phyloP scores from a whole-genome alignment of 257 asterid species.

The Cinchona pubescens region DNA sequence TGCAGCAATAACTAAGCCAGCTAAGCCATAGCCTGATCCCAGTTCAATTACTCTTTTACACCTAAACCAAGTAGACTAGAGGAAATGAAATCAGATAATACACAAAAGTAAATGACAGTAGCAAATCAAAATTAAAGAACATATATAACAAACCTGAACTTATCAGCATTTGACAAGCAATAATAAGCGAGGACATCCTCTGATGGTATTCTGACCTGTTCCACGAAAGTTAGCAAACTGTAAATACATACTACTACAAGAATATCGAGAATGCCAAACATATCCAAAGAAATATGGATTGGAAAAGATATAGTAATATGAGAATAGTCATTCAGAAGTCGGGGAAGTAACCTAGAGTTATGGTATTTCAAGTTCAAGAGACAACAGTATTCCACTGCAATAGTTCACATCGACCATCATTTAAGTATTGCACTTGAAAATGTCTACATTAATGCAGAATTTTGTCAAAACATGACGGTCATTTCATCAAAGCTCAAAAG shows the following conservation, averaged over 20 bases:
- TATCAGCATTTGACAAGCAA: slow-evolving; percentile 52
- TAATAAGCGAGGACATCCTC: slow-evolving; percentile 88
- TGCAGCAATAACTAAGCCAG: slow-evolving; percentile 75
- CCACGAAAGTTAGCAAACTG: slow-evolving; percentile 21
- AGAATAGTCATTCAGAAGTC: not conserved
- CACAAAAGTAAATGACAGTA: not conserved
- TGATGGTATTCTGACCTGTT: slow-evolving; percentile 97
- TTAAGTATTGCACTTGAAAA: not conserved
- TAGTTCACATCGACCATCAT: not conserved
- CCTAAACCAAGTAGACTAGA: slow-evolving; percentile 34
- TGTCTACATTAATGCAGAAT: not conserved
- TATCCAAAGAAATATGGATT: not conserved
- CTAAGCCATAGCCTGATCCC: slow-evolving; percentile 93
- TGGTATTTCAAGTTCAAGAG: not conserved
- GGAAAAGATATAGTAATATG: not conserved
- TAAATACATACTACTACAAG: not conserved
- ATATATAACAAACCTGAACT: slow-evolving; percentile 52
- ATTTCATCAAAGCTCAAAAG: not conserved
- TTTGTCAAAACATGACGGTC: not conserved
- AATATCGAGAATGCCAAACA: slow-evolving; percentile 5
- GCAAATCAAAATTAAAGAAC: not conserved
- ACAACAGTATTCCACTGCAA: not conserved
- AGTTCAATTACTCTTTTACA: slow-evolving; percentile 79
- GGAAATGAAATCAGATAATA: slow-evolving; percentile 7
- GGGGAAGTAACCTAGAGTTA: not conserved